Evolutionary conservation across 2,329 filamentous ascomycete genomes (phyloP), one percentile per base, ranked within the genome.

Genomic region (Cladosporium sp.): DNA sequence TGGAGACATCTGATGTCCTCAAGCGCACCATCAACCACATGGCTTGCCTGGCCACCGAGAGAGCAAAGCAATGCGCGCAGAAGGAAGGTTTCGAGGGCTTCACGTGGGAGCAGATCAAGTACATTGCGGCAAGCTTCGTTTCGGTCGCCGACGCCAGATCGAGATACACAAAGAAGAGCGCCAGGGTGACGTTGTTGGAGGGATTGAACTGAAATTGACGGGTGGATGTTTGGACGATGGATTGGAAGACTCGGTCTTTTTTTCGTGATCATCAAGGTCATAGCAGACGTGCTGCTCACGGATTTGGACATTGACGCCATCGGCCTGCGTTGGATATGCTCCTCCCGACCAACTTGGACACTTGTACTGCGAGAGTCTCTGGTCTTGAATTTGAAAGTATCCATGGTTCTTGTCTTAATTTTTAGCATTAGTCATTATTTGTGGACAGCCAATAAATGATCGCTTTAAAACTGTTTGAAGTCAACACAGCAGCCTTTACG

Each of bases 111-210:
- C 46, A 63, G 23, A 25, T 34, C 32, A 23, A 43, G 49, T 16
- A 46, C 48, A 36, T 63, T 28, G 59, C 59, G 32, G 34, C 32
- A 10, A 54, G 59, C 34, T 63, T 63, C 21, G 59, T 54, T 21
- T 63, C 49, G 25, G 30, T 39, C 16, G 21, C 30, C 11, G 59
- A 54, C 21, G 59, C 59, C 21, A 26, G 34, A 21, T 16, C 16
- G n/a, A 54, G 49, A 16, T 39, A 51, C n/a, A 39, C 46, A 11
- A 51, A 51, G 46, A 61, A 61, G 58, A 13, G 32, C 8, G 30
- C 30, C 16, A 61, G 51, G 21, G 46, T 61, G 23, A 53, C 26
- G 16, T 53, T 53, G 49, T 28, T 28, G 23, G 16, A 26, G 7
- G 49, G 49, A 30, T 26, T 30, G 25, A 28, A 18, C 16, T 28